These are phyloP conservation scores for Eucalyptus pumila DNA, from an alignment of 345 rosid species.

Conservation along the genomic window DNA sequence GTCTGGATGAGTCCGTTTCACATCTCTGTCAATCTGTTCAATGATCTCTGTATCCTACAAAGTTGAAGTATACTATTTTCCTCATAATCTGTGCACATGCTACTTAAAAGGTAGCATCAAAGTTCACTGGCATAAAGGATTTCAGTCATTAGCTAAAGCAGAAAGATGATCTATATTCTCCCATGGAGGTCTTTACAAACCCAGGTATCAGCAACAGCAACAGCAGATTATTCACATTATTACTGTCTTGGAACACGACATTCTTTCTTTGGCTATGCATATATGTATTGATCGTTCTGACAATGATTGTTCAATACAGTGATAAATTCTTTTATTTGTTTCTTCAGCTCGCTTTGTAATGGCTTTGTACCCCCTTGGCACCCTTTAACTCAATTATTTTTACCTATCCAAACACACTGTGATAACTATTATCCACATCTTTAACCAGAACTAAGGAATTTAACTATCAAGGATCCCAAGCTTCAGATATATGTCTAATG, in stretches of 20 bases:
- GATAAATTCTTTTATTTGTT: neutral
- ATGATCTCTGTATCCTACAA: conserved; percentile 75
- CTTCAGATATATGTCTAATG: neutral
- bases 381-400: neutral
- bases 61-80: neutral
- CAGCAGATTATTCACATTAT: neutral
- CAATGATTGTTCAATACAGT: neutral
- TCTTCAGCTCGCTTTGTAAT: neutral
- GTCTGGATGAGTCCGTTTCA: conserved; percentile 95
- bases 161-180: neutral
- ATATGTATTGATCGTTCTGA: neutral
- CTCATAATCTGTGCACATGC: neutral
- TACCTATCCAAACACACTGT: neutral
- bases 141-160: neutral
- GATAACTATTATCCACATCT: neutral
- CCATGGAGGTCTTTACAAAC: neutral
- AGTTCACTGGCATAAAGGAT: neutral
- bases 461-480: neutral
- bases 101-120: neutral
- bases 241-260: neutral
- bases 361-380: neutral
- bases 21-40: conserved; percentile 96
- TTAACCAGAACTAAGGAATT: neutral
- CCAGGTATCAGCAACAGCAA: neutral
- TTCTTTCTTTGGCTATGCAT: neutral